Percentiles rank a stretch among this genome's conserved stretches.
These are phyloP conservation scores for Rhododendron vialii DNA, from an alignment of 148 eudicot species.

Conservation along the genomic window DNA sequence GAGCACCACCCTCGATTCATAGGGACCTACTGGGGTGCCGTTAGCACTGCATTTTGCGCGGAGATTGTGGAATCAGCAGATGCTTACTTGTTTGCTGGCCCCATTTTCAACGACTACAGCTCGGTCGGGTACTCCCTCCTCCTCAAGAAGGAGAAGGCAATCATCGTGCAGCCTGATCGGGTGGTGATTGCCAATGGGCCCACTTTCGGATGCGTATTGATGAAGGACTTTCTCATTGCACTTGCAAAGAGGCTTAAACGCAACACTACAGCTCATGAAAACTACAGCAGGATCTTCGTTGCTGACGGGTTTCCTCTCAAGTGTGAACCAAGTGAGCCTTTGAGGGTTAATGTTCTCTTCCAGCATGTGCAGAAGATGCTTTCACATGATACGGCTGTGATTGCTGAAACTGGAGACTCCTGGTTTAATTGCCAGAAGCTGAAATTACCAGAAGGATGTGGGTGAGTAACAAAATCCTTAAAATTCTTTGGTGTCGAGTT, in stretches of 20 bases:
- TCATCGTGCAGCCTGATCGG: slow-evolving; percentile 11
- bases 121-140: slow-evolving; percentile 14
- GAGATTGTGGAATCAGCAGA: slow-evolving; percentile 16
- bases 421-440: slow-evolving; percentile 16
- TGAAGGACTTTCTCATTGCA: slow-evolving; percentile 6
- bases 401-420: slow-evolving; percentile 17
- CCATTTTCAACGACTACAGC: slow-evolving; percentile 12
- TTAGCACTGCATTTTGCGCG: slow-evolving; percentile 2
- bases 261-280: slow-evolving; percentile 10
- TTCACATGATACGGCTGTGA: slow-evolving; percentile 4
- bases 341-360: slow-evolving; percentile 12
- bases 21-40: slow-evolving; percentile 10
- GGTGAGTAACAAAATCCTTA: not conserved
- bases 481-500: not conserved
- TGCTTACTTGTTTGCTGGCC: slow-evolving; percentile 5
- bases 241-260: slow-evolving; percentile 2
- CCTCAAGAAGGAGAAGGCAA: slow-evolving; percentile 16
- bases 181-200: slow-evolving; percentile 10
- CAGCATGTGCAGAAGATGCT: slow-evolving; percentile 14
- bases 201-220: slow-evolving; percentile 7
- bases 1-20: slow-evolving; percentile 17
- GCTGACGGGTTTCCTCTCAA: slow-evolving; percentile 2
- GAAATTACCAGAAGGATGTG: slow-evolving; percentile 15
- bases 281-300: slow-evolving; percentile 4
- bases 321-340: slow-evolving; percentile 3